A percentile compares a stretch with the other conserved stretches of the same genome.
Evolutionary conservation across 139 green algal genomes (phyloP).

Genomic region (Pleodorina starrii): DNA sequence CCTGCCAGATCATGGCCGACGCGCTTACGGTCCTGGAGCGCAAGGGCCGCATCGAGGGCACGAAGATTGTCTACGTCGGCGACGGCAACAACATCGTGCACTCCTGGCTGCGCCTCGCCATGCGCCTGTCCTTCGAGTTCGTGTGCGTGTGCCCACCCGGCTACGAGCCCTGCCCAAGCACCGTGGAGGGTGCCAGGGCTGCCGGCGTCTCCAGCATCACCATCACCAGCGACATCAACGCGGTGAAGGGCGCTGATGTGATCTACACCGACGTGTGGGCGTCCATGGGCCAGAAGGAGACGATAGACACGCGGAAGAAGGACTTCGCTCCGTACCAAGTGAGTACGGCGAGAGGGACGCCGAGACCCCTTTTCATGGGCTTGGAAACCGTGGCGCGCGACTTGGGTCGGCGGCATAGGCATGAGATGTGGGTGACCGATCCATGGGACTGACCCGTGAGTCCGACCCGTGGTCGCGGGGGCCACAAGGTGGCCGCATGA

Average conservation of each 20-base stretch:
- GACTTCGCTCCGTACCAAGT: slow-evolving; percentile 94
- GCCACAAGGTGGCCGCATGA: no score
- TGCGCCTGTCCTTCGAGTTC: slow-evolving; percentile 92
- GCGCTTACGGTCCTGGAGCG: slow-evolving; percentile 95
- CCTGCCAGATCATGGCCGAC: slow-evolving; percentile 99
- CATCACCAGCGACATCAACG: slow-evolving; percentile 68
- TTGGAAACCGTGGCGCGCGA: no score
- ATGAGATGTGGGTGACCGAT: no score
- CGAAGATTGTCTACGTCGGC: slow-evolving; percentile 96
- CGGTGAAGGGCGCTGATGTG: slow-evolving; percentile 94
- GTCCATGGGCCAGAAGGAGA: slow-evolving; percentile 98
- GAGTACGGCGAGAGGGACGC: slow-evolving; percentile 12
- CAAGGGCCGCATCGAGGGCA: slow-evolving; percentile 82
- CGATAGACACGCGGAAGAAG: slow-evolving; percentile 84
- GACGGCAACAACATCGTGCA: slow-evolving; percentile 99
- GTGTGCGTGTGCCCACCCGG: slow-evolving; percentile 94
- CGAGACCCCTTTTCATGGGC: no score
- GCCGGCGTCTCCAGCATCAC: slow-evolving; percentile 53
- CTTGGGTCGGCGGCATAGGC: no score
- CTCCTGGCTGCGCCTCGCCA: slow-evolving; percentile 94
- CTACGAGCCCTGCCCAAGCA: slow-evolving; percentile 93
- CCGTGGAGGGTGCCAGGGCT: slow-evolving; percentile 67
- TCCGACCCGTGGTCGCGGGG: no score
- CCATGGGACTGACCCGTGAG: no score
- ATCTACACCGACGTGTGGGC: slow-evolving; percentile 99